Evolutionary conservation across 208 protist genomes (phyloP).

Genomic region (Trypanosoma caninum): DNA sequence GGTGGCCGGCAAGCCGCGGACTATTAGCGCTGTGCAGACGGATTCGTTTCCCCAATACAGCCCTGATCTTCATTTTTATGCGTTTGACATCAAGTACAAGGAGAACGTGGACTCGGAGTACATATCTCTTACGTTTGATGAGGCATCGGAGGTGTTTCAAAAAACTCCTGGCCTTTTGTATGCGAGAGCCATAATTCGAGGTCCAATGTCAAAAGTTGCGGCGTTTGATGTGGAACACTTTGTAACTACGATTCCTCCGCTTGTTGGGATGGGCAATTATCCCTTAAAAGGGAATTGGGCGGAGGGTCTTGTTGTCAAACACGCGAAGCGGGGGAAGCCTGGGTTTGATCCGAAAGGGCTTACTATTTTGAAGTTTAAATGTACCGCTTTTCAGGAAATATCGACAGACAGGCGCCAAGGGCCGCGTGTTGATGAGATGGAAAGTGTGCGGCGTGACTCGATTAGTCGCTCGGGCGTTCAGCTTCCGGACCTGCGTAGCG

Average conservation of each 20-base stretch:
- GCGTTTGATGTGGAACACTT: slow-evolving; percentile 87
- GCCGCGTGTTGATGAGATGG: slow-evolving; percentile 71
- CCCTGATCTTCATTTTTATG: slow-evolving; percentile 85
- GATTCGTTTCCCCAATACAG: slow-evolving; percentile 87
- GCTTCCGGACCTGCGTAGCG: slow-evolving; percentile 59
- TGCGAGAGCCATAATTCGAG: slow-evolving; percentile 66
- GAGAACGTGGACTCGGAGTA: slow-evolving; percentile 27
- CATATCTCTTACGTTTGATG: slow-evolving; percentile 65
- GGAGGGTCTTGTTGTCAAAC: slow-evolving; percentile 82
- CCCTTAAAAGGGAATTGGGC: slow-evolving; percentile 77
- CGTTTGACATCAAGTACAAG: slow-evolving; percentile 86
- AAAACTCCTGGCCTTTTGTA: slow-evolving; percentile 71
- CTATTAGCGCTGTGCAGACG: slow-evolving; percentile 62
- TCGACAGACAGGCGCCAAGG: slow-evolving; percentile 68
- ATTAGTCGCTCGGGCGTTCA: slow-evolving; percentile 60
- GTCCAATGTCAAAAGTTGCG: slow-evolving; percentile 64
- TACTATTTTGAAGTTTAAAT: slow-evolving; percentile 88
- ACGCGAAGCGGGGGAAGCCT: slow-evolving; percentile 47
- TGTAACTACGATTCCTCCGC: slow-evolving; percentile 68
- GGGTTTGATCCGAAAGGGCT: slow-evolving; percentile 53
- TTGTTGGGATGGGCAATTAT: slow-evolving; percentile 85
- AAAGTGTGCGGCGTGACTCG: slow-evolving; percentile 43
- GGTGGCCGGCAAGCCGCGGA: slow-evolving; percentile 43
- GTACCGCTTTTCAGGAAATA: slow-evolving; percentile 82
- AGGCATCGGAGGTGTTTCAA: slow-evolving; percentile 62